A percentile compares a stretch with the other conserved stretches of the same genome.
Evolutionary conservation across 2,329 filamentous ascomycete species (phyloP).

Genomic region (Scorias spongiosa): DNA sequence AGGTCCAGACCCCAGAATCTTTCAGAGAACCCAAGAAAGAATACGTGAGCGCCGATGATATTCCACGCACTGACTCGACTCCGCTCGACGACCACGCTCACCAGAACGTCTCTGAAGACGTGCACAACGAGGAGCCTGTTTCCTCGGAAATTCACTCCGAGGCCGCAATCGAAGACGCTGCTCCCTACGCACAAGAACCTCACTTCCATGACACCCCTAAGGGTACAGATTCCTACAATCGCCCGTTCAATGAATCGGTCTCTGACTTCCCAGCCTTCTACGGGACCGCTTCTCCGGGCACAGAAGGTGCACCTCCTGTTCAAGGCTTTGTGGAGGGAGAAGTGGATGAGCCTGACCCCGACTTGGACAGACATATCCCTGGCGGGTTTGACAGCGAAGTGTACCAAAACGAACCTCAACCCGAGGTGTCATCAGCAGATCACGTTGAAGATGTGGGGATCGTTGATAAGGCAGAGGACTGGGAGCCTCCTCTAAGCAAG

Average conservation of each 20-base stretch:
- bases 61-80: neutral
- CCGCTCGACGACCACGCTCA: neutral
- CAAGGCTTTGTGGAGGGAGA: conserved; percentile 28
- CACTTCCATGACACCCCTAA: neutral
- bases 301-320: conserved; percentile 16
- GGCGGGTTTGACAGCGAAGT: conserved; percentile 40
- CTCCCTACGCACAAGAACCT: conserved; percentile 1
- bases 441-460: conserved; percentile 12
- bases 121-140: neutral
- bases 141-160: conserved; percentile 5
- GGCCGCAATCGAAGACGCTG: conserved; percentile 7
- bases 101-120: neutral
- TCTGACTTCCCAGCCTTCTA: conserved; percentile 21
- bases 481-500: conserved; percentile 19
- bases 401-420: conserved; percentile 1
- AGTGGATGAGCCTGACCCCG: conserved; percentile 41
- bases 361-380: conserved; percentile 41
- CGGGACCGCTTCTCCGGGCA: conserved; percentile 16
- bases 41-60: neutral
- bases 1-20: conserved; percentile 30
- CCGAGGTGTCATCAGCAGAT: conserved; percentile 14
- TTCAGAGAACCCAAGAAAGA: conserved; percentile 16
- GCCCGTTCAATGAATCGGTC: conserved; percentile 27
- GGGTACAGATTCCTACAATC: conserved; percentile 16
- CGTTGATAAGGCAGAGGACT: conserved; percentile 20